Evolutionary conservation across 1,139 yeast genomes (phyloP).

Genomic region (Pneumocystis canis): DNA sequence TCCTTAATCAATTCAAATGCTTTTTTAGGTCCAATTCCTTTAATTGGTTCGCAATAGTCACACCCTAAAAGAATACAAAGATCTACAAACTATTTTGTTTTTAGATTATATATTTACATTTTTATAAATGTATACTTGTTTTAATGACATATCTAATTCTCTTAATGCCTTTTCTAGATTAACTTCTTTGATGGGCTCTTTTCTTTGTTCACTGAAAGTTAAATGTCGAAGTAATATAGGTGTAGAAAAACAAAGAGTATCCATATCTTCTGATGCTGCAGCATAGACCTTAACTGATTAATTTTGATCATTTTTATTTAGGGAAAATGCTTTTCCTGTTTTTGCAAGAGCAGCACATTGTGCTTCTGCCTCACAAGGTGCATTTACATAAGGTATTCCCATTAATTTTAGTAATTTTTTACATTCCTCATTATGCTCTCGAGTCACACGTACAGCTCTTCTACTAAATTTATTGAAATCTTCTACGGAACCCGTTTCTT

Average conservation of each 20-base stretch:
- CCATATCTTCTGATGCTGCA: constrained; percentile 99
- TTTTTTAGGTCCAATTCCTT: constrained; percentile 91
- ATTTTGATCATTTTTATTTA: neutral
- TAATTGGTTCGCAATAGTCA: constrained; percentile 89
- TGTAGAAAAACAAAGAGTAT: constrained; percentile 81
- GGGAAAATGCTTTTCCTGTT: constrained; percentile 34
- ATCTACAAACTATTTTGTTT: constrained; percentile 44
- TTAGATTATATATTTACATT: no score
- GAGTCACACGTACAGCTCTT: constrained; percentile 74
- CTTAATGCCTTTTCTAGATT: constrained; percentile 53
- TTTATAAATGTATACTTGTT: no score
- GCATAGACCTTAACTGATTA: constrained; percentile 53
- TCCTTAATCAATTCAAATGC: constrained; percentile 80
- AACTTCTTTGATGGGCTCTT: constrained; percentile 81
- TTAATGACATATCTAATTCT: constrained; percentile 56
- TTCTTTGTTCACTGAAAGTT: constrained; percentile 86
- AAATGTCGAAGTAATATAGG: constrained; percentile 72
- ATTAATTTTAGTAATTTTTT: constrained; percentile 59
- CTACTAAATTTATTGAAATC: constrained; percentile 67
- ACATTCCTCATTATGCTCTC: constrained; percentile 89
- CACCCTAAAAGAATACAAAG: constrained; percentile 87
- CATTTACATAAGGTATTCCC: constrained; percentile 90
- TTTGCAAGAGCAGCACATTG: constrained; percentile 90
- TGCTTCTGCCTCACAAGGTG: constrained; percentile 98
- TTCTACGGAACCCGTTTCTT: constrained; percentile 67